A percentile compares a stretch with the other conserved stretches of the same genome.
phyloP scores from a whole-genome alignment of 139 green algal genomes.

The Axilococcus clingmanii region DNA sequence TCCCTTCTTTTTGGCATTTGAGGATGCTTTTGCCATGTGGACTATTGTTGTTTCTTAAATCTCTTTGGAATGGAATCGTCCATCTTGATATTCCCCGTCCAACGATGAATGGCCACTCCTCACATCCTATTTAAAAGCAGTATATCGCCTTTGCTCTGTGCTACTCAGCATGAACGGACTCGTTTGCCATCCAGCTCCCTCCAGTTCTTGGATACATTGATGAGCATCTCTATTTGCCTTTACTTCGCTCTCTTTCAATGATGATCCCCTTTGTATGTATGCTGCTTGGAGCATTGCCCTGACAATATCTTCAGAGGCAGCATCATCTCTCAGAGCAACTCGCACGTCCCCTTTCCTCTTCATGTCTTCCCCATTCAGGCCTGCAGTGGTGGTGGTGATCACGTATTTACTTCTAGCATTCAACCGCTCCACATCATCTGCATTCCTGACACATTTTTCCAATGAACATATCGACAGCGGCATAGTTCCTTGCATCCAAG shows the following conservation, averaged over 20 bases:
- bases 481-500: constrained; percentile 23
- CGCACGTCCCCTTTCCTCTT: not conserved
- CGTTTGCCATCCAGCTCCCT: constrained; percentile 31
- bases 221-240: not conserved
- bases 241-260: not conserved
- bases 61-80: too few species aligned
- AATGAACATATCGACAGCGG: constrained; percentile 27
- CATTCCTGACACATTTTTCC: constrained; percentile 10
- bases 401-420: not conserved
- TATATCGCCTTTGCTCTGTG: constrained; percentile 37
- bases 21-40: not conserved
- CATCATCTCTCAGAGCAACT: not conserved
- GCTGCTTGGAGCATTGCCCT: constrained; percentile 50
- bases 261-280: constrained; percentile 30
- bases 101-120: too few species aligned
- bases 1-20: not conserved
- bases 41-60: too few species aligned
- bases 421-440: constrained; percentile 15
- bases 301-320: constrained; percentile 30
- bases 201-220: constrained; percentile 16
- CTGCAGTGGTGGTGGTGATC: not conserved
- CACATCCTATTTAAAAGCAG: not conserved
- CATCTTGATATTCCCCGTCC: too few species aligned
- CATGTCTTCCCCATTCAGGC: not conserved
- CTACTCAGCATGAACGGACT: constrained; percentile 50